Evolutionary conservation across 495 filamentous ascomycete genomes (phyloP).

Genomic region (Talaromyces adpressus): DNA sequence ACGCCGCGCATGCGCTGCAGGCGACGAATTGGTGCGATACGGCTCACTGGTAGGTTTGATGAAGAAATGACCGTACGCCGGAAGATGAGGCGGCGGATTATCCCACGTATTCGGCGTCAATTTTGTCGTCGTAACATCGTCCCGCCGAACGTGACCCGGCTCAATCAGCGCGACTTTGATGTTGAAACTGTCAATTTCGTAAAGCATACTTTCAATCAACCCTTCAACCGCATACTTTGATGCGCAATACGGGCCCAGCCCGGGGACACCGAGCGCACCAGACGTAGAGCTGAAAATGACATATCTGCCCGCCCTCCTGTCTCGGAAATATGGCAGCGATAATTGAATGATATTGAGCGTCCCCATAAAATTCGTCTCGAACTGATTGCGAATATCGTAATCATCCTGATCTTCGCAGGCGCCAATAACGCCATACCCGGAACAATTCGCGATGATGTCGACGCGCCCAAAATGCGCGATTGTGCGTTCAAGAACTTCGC

Average conservation of each 20-base stretch:
- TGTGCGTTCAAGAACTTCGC: constrained; percentile 58
- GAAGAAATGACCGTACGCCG: constrained; percentile 84
- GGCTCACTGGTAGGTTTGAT: constrained; percentile 79
- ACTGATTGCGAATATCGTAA: constrained; percentile 89
- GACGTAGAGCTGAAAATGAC: constrained; percentile 90
- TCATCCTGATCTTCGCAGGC: constrained; percentile 96
- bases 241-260: constrained; percentile 88
- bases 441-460: constrained; percentile 88
- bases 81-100: constrained; percentile 38
- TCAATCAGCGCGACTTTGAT: constrained; percentile 90
- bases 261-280: constrained; percentile 84
- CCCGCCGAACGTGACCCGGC: constrained; percentile 77
- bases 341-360: constrained; percentile 89
- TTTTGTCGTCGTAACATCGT: constrained; percentile 43
- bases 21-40: constrained; percentile 68
- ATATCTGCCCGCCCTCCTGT: constrained; percentile 66
- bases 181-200: constrained; percentile 86
- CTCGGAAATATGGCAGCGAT: constrained; percentile 82
- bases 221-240: constrained; percentile 96
- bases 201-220: constrained; percentile 89
- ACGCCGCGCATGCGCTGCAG: constrained; percentile 80
- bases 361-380: constrained; percentile 95
- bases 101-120: constrained; percentile 19
- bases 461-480: constrained; percentile 71
- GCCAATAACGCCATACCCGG: constrained; percentile 88